Evolutionary conservation across 2,329 filamentous ascomycete genomes (phyloP).

Genomic region (Pseudocercospora crystallina): DNA sequence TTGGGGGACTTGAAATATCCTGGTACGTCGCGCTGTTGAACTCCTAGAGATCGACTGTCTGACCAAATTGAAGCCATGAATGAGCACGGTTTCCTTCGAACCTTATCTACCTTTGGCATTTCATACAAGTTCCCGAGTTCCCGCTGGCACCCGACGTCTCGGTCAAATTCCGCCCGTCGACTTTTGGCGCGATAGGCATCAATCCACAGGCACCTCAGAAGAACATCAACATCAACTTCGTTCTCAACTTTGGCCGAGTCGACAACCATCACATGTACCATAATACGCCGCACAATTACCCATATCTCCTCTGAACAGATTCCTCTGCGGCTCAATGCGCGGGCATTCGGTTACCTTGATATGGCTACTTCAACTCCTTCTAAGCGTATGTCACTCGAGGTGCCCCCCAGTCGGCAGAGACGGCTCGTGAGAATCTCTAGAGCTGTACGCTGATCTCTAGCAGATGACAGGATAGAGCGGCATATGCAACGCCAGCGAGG

Average conservation of each 20-base stretch:
- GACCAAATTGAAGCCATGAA: neutral
- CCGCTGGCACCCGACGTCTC: too few relatives aligned
- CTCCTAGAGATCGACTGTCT: neutral
- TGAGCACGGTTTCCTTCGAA: neutral
- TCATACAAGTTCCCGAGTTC: conserved; percentile 3
- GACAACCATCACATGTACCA: neutral
- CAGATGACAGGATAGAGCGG: conserved; percentile 32
- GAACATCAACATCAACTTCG: too few relatives aligned
- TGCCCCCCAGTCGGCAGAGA: too few relatives aligned
- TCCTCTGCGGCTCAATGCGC: too few relatives aligned
- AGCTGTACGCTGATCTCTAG: conserved; percentile 8
- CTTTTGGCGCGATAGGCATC: too few relatives aligned
- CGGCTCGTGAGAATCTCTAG: too few relatives aligned
- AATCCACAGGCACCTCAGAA: too few relatives aligned
- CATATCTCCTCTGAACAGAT: too few relatives aligned
- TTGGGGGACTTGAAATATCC: conserved; percentile 26
- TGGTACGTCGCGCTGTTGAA: conserved; percentile 3
- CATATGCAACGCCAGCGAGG: conserved; percentile 36
- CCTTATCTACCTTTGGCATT: conserved; percentile 11
- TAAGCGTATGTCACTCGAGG: conserved; percentile 18
- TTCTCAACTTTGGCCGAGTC: too few relatives aligned
- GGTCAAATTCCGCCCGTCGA: too few relatives aligned
- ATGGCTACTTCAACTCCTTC: conserved; percentile 31
- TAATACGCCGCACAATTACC: too few relatives aligned
- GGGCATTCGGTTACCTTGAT: neutral